Conservation (phyloP, 106 monocot species). For the Chionographis japonica region DNA sequence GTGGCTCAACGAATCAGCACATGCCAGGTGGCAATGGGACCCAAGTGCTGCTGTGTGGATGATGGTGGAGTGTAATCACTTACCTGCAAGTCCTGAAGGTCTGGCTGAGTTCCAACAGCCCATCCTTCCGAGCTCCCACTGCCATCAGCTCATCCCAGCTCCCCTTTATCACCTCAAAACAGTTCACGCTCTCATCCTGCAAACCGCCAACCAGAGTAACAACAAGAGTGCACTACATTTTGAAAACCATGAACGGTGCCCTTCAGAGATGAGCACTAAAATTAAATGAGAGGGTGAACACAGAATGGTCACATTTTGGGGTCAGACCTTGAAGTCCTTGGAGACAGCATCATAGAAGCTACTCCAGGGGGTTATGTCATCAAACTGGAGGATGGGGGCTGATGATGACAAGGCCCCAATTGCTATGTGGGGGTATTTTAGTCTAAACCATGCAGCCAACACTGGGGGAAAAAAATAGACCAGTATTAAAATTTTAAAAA, state of each 20-base stretch:
- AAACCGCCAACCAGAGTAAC: neutral
- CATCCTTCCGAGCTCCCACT: slow-evolving; percentile 38
- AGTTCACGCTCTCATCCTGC: slow-evolving; percentile 77
- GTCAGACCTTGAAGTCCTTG: slow-evolving; percentile 73
- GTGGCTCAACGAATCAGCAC: too few relatives aligned
- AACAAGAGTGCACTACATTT: neutral
- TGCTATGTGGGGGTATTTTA: slow-evolving; percentile 88
- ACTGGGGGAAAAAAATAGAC: slow-evolving; percentile 25
- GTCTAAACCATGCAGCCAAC: slow-evolving; percentile 96
- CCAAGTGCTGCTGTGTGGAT: too few relatives aligned
- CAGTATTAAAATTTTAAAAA: neutral
- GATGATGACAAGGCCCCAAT: slow-evolving; percentile 92
- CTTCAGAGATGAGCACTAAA: too few relatives aligned
- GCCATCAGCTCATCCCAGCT: slow-evolving; percentile 78
- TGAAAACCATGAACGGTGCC: too few relatives aligned
- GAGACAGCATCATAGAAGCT: slow-evolving; percentile 92
- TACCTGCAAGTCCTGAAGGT: slow-evolving; percentile 75
- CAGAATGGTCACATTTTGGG: too few relatives aligned
- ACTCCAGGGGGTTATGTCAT: slow-evolving; percentile 67
- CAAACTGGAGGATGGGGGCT: slow-evolving; percentile 88
- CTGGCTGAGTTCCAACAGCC: slow-evolving; percentile 53
- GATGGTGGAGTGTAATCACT: neutral
- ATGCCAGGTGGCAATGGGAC: too few relatives aligned
- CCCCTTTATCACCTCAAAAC: slow-evolving; percentile 78
- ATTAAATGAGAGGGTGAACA: too few relatives aligned